Evolutionary conservation across 495 filamentous ascomycete species (phyloP), one percentile per base, ranked within the genome.

Genomic region (Clavariopsis aquatica): DNA sequence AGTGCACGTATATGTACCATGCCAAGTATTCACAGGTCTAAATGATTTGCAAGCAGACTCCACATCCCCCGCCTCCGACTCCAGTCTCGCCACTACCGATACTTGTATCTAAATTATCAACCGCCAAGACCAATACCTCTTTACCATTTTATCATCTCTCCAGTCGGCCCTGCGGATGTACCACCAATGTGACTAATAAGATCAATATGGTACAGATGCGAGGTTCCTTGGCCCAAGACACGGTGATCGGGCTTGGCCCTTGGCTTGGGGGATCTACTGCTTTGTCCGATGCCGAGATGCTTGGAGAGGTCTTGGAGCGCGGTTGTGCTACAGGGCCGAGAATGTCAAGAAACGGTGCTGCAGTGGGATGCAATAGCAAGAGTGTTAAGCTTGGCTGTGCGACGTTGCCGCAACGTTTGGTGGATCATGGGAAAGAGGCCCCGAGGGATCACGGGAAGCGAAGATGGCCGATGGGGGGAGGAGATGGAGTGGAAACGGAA

Each of bases 191-290:
- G 9, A 9, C 38, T 13, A n/a, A 34, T 34, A 6, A 6, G 6
- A 34, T 34, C 38, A 43, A 43, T n/a, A 43, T 17, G 38, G n/a
- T n/a, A 43, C 13, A 43, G n/a, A 43, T 43, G n/a, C 13, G n/a
- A 3, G 12, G 38, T 43, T n/a, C n/a, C 38, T 43, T 43, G 38
- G 38, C 13, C 38, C 54, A 43, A 57, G 31, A 57, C 23, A 31
- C 52, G 52, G 52, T 57, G 24, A 49, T 59, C 43, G 24, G 12
- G 27, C 57, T 61, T 34, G n/a, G 47, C n/a, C 10, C 56, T 59
- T 59, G 56, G 56, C 56, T 29, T 24, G 26, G 56, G 19, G 1
- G 47, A 49, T 49, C 28, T n/a, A 59, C 56, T 49, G 43, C 2
- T 26, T 1, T 38, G 4, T 15, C 47, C 47, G 47, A 47, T 49